Evolutionary conservation across 805 yeast genomes (phyloP).

Genomic region (Candida oleophila): DNA sequence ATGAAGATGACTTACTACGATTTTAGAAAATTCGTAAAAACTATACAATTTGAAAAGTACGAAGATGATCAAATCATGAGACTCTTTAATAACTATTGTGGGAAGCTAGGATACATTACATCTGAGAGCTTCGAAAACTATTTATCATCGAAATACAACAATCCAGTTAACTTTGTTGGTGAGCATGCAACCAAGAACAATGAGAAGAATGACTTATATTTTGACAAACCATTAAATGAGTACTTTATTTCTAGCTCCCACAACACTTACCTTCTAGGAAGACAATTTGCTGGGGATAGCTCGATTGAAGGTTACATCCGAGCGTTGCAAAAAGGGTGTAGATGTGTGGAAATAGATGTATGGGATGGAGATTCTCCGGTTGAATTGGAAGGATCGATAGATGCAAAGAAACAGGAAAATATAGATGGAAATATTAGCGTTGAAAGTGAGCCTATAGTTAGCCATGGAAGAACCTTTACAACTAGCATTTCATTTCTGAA

Average conservation of each 20-base stretch:
- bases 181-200: constrained; percentile 4
- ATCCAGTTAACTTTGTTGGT: constrained; percentile 16
- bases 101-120: constrained; percentile 20
- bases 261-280: constrained; percentile 85
- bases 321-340: constrained; percentile 86
- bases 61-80: constrained; percentile 25
- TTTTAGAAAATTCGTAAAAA: constrained; percentile 40
- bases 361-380: constrained; percentile 65
- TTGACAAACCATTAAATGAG: constrained; percentile 65
- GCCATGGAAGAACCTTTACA: constrained; percentile 87
- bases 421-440: not conserved
- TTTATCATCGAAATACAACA: constrained; percentile 27
- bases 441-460: constrained; percentile 70
- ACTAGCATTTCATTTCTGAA: constrained; percentile 65
- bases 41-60: constrained; percentile 48
- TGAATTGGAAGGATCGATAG: not conserved
- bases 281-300: constrained; percentile 84
- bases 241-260: constrained; percentile 93
- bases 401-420: not conserved
- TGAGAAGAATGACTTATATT: constrained; percentile 18
- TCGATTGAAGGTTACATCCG: constrained; percentile 88
- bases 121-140: constrained; percentile 34
- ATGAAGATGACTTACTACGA: constrained; percentile 18
- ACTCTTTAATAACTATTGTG: constrained; percentile 25
- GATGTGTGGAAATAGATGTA: constrained; percentile 91